Evolutionary conservation across 768 basidiomycete genomes (phyloP).

Genomic region (Psilocybe sp.): DNA sequence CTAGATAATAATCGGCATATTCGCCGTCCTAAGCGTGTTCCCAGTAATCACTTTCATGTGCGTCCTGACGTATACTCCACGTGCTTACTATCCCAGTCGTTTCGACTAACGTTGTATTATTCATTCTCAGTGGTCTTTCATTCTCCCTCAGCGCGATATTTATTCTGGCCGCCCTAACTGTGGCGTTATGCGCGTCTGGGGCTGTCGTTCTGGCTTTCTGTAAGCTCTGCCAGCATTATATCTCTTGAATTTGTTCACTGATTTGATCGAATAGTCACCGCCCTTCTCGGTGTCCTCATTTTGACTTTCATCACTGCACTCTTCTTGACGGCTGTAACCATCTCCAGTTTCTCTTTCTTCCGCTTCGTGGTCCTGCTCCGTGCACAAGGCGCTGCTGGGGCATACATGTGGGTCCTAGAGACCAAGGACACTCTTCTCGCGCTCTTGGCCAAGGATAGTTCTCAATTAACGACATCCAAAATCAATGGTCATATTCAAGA

Average conservation of each 20-base stretch:
- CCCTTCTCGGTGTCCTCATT: constrained; percentile 17
- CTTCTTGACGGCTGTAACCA: constrained; percentile 16
- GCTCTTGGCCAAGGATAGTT: no score
- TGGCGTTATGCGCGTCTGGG: background rate
- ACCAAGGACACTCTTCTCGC: constrained; percentile 4
- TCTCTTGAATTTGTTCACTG: background rate
- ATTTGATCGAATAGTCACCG: constrained; percentile 8
- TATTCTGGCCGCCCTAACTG: no score
- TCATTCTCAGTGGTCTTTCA: no score
- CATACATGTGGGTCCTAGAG: constrained; percentile 17
- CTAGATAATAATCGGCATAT: no score
- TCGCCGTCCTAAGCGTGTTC: no score
- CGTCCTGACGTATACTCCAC: no score
- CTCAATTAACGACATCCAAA: no score
- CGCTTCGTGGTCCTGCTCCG: constrained; percentile 16
- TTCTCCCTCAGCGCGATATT: no score
- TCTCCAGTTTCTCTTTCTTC: constrained; percentile 18
- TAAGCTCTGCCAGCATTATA: constrained; percentile 6
- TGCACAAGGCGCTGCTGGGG: constrained; percentile 18
- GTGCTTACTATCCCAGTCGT: no score
- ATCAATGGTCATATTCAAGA: no score
- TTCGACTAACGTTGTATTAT: no score
- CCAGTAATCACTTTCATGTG: no score
- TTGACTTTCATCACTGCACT: constrained; percentile 19
- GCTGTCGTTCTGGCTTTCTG: constrained; percentile 13